Conservation (phyloP, 148 eudicot species). For the Polygonum aviculare region DNA sequence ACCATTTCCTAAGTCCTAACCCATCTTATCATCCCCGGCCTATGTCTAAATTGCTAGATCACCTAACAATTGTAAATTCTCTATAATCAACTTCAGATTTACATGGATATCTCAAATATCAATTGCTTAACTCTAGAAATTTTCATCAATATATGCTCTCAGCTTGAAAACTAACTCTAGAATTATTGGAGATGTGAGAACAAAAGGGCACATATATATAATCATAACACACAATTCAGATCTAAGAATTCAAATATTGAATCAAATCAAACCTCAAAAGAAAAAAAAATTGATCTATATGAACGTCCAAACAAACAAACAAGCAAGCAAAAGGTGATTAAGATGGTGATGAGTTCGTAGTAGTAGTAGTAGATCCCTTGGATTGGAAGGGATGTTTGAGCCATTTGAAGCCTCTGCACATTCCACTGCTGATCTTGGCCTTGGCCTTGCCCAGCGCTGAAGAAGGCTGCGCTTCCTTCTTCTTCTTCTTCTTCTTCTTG, state of each 20-base stretch:
- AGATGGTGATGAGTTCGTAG: not conserved
- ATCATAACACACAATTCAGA: not conserved
- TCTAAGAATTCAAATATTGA: not conserved
- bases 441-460: constrained; percentile 6
- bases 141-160: too few relatives aligned
- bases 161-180: too few relatives aligned
- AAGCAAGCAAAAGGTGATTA: not conserved
- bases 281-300: not conserved
- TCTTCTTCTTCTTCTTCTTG: not conserved
- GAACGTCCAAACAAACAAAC: not conserved
- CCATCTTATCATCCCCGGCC: too few relatives aligned
- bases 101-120: too few relatives aligned
- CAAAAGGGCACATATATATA: not conserved
- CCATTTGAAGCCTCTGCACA: constrained; percentile 3
- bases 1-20: too few relatives aligned
- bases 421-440: constrained; percentile 3
- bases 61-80: too few relatives aligned
- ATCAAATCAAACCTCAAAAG: not conserved
- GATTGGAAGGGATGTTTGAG: not conserved
- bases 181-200: not conserved
- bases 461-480: not conserved
- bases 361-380: not conserved
- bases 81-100: too few relatives aligned
- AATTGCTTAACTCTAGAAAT: too few relatives aligned
- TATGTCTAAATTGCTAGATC: too few relatives aligned